Evolutionary conservation across 768 basidiomycete species (phyloP).

Genomic region (Floccularia luteovirens): DNA sequence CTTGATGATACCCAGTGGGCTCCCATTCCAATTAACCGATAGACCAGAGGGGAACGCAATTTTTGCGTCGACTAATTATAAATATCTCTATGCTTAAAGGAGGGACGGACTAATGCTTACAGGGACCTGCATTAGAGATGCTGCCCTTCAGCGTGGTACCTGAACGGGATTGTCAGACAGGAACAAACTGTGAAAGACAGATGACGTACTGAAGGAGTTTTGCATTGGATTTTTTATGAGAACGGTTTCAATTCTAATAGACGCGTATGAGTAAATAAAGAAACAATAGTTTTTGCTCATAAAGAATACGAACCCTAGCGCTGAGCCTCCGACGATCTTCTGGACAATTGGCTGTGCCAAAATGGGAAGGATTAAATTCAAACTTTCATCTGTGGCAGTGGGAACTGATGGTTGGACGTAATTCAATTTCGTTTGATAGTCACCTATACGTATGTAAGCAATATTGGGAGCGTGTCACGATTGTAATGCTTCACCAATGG

Average conservation of each 20-base stretch:
- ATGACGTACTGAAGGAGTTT: constrained; percentile 43
- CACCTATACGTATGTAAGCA: constrained; percentile 29
- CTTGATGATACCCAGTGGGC: constrained; percentile 48
- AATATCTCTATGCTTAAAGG: constrained; percentile 3
- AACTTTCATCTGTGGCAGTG: constrained; percentile 50
- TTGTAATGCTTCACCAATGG: constrained; percentile 36
- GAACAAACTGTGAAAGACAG: neutral
- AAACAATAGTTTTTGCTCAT: neutral
- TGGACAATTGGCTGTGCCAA: constrained; percentile 73
- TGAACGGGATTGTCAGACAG: constrained; percentile 11
- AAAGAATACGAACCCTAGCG: constrained; percentile 44
- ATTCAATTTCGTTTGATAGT: constrained; percentile 55
- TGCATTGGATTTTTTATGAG: constrained; percentile 52
- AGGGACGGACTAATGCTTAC: constrained; percentile 26
- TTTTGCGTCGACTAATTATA: constrained; percentile 47
- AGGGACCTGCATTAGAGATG: constrained; percentile 67
- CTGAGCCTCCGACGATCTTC: constrained; percentile 52
- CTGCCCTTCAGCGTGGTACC: constrained; percentile 48
- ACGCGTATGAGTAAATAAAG: neutral
- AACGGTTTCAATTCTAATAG: constrained; percentile 45
- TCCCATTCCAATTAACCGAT: constrained; percentile 51
- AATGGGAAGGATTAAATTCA: constrained; percentile 59
- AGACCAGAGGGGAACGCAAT: constrained; percentile 62
- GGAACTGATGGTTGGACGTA: constrained; percentile 52
- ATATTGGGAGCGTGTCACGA: neutral